Percentiles rank a stretch among this genome's conserved stretches.
These are phyloP conservation scores for Fusarium transvaalense DNA, from an alignment of 2,329 filamentous ascomycete species.

Conservation along the genomic window DNA sequence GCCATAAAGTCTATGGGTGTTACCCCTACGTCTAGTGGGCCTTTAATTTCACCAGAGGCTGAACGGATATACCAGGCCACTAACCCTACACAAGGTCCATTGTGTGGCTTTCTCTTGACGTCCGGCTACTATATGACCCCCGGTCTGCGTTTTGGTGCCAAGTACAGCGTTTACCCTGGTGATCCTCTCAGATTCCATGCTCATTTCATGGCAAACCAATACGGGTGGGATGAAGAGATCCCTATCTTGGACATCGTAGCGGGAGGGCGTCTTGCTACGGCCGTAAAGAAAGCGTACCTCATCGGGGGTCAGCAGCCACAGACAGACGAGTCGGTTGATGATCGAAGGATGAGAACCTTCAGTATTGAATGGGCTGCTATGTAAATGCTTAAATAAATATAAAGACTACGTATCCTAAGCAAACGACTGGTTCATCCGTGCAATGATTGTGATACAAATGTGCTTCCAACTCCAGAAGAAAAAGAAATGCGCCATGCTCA, in stretches of 20 bases:
- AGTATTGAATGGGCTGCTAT: slow-evolving; percentile 95
- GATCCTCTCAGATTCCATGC: slow-evolving; percentile 96
- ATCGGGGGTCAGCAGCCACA: slow-evolving; percentile 75
- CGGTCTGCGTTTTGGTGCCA: slow-evolving; percentile 91
- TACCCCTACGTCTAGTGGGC: slow-evolving; percentile 54
- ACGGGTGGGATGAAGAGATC: slow-evolving; percentile 89
- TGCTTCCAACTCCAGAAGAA: slow-evolving; percentile 29
- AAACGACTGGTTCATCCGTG: slow-evolving; percentile 12
- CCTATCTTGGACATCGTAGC: slow-evolving; percentile 86
- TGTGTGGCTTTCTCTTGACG: slow-evolving; percentile 84
- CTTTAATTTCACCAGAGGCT: slow-evolving; percentile 45
- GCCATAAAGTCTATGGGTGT: slow-evolving; percentile 47
- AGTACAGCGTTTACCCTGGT: slow-evolving; percentile 95
- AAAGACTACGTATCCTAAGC: slow-evolving; percentile 18
- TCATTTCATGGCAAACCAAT: slow-evolving; percentile 88
- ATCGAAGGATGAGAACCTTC: slow-evolving; percentile 73
- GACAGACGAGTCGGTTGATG: slow-evolving; percentile 51
- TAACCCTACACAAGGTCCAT: slow-evolving; percentile 58
- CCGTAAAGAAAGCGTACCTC: slow-evolving; percentile 95
- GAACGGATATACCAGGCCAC: slow-evolving; percentile 24
- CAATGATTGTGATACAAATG: slow-evolving; percentile 9
- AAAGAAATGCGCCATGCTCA: slow-evolving; percentile 7
- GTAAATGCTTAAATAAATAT: slow-evolving; percentile 61
- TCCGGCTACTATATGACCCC: slow-evolving; percentile 89
- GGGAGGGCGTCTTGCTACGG: slow-evolving; percentile 88